A percentile compares a stretch with the other conserved stretches of the same genome.
Conservation (phyloP, 176 grass and related monocot genomes). For the Ensete ventricosum region DNA sequence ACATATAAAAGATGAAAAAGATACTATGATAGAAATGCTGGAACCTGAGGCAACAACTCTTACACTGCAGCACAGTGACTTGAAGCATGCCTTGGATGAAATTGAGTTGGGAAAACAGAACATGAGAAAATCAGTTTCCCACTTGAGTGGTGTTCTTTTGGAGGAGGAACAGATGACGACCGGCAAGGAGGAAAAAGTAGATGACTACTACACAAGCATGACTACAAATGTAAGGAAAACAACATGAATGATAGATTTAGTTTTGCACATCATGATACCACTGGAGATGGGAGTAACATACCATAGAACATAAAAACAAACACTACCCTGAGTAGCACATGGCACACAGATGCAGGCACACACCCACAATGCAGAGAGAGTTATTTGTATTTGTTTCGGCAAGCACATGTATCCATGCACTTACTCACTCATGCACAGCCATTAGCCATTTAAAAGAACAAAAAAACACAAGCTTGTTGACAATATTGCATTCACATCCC, state of each 20-base stretch:
- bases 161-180: background rate
- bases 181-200: background rate
- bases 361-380: background rate
- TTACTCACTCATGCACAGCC: too few relatives aligned
- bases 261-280: background rate
- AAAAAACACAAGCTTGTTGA: background rate
- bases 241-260: background rate
- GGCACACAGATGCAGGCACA: background rate
- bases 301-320: background rate
- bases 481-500: background rate
- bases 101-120: constrained; percentile 4
- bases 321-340: background rate
- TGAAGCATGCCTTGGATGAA: background rate
- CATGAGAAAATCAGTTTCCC: background rate
- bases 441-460: too few relatives aligned
- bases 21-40: constrained; percentile 33
- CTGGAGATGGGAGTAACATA: background rate
- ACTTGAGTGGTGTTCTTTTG: background rate
- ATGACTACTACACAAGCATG: background rate
- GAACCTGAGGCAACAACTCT: constrained; percentile 49
- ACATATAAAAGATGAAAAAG: constrained; percentile 39
- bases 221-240: background rate
- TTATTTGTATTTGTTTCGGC: too few relatives aligned
- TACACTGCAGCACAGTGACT: constrained; percentile 33
- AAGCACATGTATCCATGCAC: too few relatives aligned